phyloP scores from a whole-genome alignment of 352 stramenopile species.

The Pythium rishiriense region DNA sequence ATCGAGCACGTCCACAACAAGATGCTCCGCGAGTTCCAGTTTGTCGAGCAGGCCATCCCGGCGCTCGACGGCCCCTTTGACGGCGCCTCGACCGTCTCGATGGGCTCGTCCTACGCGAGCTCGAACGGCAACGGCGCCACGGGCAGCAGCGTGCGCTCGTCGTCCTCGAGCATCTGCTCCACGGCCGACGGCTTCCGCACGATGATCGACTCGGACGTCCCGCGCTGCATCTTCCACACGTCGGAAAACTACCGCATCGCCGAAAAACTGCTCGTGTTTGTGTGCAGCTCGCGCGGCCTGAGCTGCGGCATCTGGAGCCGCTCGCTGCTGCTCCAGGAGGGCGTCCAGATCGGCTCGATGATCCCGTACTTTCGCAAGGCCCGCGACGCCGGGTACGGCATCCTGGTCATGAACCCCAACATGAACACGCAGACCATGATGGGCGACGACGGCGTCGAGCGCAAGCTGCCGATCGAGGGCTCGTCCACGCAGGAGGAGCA shows the following conservation, averaged over 20 bases:
- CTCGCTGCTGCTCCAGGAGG: slow-evolving; percentile 78
- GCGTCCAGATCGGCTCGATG: slow-evolving; percentile 89
- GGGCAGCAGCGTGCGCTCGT: slow-evolving; percentile 51
- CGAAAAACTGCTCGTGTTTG: slow-evolving; percentile 81
- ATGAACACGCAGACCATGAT: slow-evolving; percentile 88
- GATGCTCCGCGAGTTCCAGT: slow-evolving; percentile 82
- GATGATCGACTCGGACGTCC: slow-evolving; percentile 80
- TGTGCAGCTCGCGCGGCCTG: slow-evolving; percentile 74
- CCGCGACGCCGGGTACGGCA: slow-evolving; percentile 68
- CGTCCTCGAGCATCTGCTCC: slow-evolving; percentile 81
- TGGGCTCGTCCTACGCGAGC: slow-evolving; percentile 43
- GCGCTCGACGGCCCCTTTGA: slow-evolving; percentile 57
- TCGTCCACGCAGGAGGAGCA: slow-evolving; percentile 88
- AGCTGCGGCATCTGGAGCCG: slow-evolving; percentile 90
- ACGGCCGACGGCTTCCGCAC: slow-evolving; percentile 79
- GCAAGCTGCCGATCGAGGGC: slow-evolving; percentile 82
- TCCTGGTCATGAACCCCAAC: slow-evolving; percentile 91
- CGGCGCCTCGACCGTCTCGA: slow-evolving; percentile 22
- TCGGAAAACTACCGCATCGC: slow-evolving; percentile 73
- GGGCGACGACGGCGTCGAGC: slow-evolving; percentile 43
- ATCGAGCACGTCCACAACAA: slow-evolving; percentile 76
- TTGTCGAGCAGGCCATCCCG: slow-evolving; percentile 79
- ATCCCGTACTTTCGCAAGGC: slow-evolving; percentile 86
- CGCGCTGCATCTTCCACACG: slow-evolving; percentile 81
- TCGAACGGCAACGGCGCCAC: neutral